Evolutionary conservation across 73 alveolate species (phyloP).

Genomic region (Symbiodinium pilosum): DNA sequence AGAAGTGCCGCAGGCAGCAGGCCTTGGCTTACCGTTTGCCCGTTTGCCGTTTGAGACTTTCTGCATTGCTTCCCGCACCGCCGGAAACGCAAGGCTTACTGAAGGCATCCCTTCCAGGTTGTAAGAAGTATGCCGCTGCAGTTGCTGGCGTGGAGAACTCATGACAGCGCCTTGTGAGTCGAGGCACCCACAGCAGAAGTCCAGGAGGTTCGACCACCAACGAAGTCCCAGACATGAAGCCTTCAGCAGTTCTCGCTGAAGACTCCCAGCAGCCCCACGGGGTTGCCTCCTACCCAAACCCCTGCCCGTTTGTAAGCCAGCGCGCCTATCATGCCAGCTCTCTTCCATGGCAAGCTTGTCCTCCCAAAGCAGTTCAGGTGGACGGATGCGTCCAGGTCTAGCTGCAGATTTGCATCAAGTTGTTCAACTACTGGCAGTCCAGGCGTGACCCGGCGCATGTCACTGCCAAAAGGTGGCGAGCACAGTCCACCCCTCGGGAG

Average conservation of each 20-base stretch:
- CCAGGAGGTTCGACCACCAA: conserved; percentile 11
- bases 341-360: neutral
- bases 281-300: too few species aligned
- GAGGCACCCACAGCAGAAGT: neutral
- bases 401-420: neutral
- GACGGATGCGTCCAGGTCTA: neutral
- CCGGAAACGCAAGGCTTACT: too few species aligned
- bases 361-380: neutral
- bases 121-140: too few species aligned
- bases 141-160: too few species aligned
- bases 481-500: neutral
- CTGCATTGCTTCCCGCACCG: too few species aligned
- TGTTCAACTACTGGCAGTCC: neutral
- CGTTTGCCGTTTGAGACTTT: too few species aligned
- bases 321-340: neutral
- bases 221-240: neutral
- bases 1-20: neutral
- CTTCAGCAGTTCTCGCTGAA: too few species aligned
- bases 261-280: too few species aligned
- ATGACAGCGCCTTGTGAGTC: too few species aligned
- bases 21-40: neutral
- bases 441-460: neutral
- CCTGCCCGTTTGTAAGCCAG: too few species aligned
- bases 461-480: neutral
- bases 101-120: too few species aligned